phyloP scores from a whole-genome alignment of 257 asterid genomes.

The Fraxinus cuspidata region DNA sequence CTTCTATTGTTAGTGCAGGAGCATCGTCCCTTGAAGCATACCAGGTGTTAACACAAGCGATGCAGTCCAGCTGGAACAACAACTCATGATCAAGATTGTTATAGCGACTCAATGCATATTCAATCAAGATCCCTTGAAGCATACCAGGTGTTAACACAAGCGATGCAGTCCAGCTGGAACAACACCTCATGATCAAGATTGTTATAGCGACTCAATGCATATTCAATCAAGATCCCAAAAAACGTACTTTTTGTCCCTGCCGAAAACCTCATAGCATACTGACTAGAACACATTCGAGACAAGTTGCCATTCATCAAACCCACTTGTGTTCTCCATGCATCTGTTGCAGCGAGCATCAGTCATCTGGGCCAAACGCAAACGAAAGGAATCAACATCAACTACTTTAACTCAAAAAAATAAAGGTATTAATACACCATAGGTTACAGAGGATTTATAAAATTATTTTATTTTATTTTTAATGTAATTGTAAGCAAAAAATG shows the following conservation, averaged over 20 bases:
- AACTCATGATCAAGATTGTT: no score
- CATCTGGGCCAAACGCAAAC: constrained; percentile 18
- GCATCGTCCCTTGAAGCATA: constrained; percentile 81
- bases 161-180: constrained; percentile 70
- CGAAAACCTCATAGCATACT: no score
- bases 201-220: no score
- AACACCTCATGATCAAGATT: neutral
- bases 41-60: constrained; percentile 74
- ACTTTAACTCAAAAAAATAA: no score
- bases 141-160: constrained; percentile 78
- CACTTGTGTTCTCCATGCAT: constrained; percentile 34
- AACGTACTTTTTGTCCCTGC: no score
- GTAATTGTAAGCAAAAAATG: neutral
- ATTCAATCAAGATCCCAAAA: no score
- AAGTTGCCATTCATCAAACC: no score
- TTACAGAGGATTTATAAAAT: neutral
- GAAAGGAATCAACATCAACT: neutral
- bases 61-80: constrained; percentile 69
- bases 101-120: no score
- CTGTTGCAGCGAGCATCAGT: constrained; percentile 54
- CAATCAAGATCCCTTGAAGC: constrained; percentile 40
- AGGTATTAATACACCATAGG: constrained; percentile 16
- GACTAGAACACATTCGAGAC: no score
- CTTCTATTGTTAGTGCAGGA: constrained; percentile 63
- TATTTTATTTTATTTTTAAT: constrained; percentile 19